Conservation (phyloP, 2,329 filamentous ascomycete species). For the Botryotinia calthae region DNA sequence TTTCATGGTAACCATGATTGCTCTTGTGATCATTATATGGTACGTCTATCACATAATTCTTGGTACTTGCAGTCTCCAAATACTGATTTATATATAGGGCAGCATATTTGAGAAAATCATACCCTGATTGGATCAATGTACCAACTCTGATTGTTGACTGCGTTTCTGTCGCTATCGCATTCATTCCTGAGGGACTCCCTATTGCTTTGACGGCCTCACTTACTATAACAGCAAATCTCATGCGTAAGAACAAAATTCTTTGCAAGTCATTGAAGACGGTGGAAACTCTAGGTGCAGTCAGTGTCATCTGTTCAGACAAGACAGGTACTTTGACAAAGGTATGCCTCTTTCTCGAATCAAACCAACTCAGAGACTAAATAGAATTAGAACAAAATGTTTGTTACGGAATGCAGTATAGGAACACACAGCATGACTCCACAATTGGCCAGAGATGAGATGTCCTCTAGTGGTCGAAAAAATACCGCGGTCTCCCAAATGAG, state of each 20-base stretch:
- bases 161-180: slow-evolving; percentile 53
- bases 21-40: slow-evolving; percentile 53
- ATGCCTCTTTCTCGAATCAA: neutral
- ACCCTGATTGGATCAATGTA: slow-evolving; percentile 70
- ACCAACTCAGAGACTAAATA: slow-evolving; percentile 4
- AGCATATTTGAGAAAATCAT: slow-evolving; percentile 60
- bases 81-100: slow-evolving; percentile 54
- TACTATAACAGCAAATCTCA: slow-evolving; percentile 72
- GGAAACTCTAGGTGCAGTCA: slow-evolving; percentile 70
- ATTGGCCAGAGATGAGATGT: slow-evolving; percentile 46
- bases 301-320: slow-evolving; percentile 73
- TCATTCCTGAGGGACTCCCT: slow-evolving; percentile 70
- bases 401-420: slow-evolving; percentile 66
- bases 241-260: slow-evolving; percentile 71
- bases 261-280: slow-evolving; percentile 78
- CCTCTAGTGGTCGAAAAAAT: slow-evolving; percentile 29
- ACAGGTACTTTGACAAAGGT: slow-evolving; percentile 63
- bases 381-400: slow-evolving; percentile 64
- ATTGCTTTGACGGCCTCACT: slow-evolving; percentile 66
- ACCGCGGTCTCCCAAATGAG: slow-evolving; percentile 56
- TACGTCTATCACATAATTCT: neutral
- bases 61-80: neutral
- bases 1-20: slow-evolving; percentile 63
- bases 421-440: slow-evolving; percentile 43
- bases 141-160: slow-evolving; percentile 62